Base-by-base conservation (phyloP, 345 rosid species). In the Ceriops zippeliana region DNA sequence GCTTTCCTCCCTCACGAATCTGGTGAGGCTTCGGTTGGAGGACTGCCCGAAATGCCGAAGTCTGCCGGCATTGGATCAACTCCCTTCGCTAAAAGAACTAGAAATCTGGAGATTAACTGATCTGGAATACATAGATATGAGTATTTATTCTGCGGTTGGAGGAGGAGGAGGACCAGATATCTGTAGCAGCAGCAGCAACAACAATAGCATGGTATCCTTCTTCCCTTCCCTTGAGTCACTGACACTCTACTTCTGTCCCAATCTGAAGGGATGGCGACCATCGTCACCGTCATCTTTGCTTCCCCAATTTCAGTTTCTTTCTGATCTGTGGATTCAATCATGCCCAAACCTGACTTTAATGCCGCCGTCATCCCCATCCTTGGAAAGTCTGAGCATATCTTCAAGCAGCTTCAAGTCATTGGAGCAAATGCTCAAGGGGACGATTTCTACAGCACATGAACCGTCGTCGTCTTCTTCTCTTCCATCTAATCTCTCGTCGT, bases 81-180 rank as follows among this genome's bases (percentile, higher is more conserved):
- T 73, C 7, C 68, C 71, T 17, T 52, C 34, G 24, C 62, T 73
- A 31, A 61, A 35, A 57, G 5, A 52, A 60, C 47, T 67, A 5
- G 16, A 42, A 11, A 67, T 73, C 42, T n/a, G 5, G 0, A n/a
- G 37, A 5, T 30, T 73, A n/a, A 13, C 46, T 1, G 62, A 60
- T 37, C 35, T 73, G 59, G 68, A 73, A 46, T 73, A 67, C 58
- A 38, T 73, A 62, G 70, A 73, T 34, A 38, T 49, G n/a, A 9
- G 24, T 5, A 54, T 2, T 30, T 7, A n/a, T 31, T 32, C 6
- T 35, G 42, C 2, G 42, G 42, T 35, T 11, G n/a, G n/a, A n/a
- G 54, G 19, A 7, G 13, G 28, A 0, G 10, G 4, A 27, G n/a
- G 16, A 30, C 1, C 38, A 22, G 7, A 6, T 6, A 35, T 35